These are phyloP conservation scores for Benincasa hispida DNA, from an alignment of 306 rosid genomes.

Conservation along the genomic window DNA sequence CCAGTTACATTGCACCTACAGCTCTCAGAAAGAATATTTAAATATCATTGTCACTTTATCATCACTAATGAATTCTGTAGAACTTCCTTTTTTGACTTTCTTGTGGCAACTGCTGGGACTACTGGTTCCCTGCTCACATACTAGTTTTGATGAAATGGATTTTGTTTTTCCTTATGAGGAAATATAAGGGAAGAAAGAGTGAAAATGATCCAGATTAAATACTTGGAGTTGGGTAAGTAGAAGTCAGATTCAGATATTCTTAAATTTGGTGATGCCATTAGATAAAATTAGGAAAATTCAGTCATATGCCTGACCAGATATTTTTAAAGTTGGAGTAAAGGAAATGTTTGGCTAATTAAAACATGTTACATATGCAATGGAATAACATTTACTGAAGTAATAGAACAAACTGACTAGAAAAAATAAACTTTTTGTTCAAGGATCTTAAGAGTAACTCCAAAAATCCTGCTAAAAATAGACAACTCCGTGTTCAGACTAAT, in stretches of 20 bases:
- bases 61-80: neutral
- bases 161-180: neutral
- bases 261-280: neutral
- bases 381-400: neutral
- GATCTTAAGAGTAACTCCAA: neutral
- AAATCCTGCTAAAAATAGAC: neutral
- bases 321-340: neutral
- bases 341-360: neutral
- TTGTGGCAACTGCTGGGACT: neutral
- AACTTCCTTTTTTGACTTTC: neutral
- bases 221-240: neutral
- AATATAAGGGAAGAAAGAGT: neutral
- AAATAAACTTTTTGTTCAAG: neutral
- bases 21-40: neutral
- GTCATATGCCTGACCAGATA: neutral
- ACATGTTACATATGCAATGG: neutral
- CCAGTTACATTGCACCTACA: neutral
- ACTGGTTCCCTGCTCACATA: neutral
- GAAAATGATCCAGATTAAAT: neutral
- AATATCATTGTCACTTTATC: neutral
- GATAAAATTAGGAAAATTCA: neutral
- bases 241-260: neutral
- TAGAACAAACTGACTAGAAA: neutral
- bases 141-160: neutral
- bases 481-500: neutral